phyloP scores from a whole-genome alignment of 1,284 basidiomycete genomes.

The Trametes polyzona region DNA sequence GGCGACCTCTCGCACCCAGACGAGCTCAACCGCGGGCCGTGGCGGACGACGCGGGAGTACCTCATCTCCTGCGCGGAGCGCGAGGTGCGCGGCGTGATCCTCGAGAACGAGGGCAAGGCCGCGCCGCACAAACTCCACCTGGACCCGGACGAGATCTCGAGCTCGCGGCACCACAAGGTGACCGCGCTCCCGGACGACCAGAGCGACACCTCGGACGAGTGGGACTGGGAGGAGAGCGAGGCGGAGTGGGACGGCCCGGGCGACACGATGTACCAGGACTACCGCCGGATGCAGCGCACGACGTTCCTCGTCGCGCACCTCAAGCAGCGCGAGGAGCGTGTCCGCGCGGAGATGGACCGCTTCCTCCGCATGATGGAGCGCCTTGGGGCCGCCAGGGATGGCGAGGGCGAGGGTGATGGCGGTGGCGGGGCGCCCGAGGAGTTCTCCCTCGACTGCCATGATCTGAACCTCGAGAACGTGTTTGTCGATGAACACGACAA shows the following conservation, averaged over 20 bases:
- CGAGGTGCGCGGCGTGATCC: constrained; percentile 67
- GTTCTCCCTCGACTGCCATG: constrained; percentile 78
- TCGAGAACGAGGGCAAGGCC: constrained; percentile 74
- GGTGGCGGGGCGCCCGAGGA: constrained; percentile 48
- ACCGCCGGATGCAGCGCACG: constrained; percentile 73
- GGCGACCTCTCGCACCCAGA: constrained; percentile 69
- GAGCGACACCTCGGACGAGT: constrained; percentile 74
- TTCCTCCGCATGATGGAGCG: constrained; percentile 70
- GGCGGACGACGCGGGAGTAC: constrained; percentile 61
- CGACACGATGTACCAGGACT: constrained; percentile 76
- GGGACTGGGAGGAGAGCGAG: constrained; percentile 74
- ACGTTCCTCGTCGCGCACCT: constrained; percentile 77
- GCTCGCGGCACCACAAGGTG: constrained; percentile 69
- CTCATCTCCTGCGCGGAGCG: constrained; percentile 64
- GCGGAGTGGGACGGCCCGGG: constrained; percentile 76
- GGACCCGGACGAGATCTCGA: constrained; percentile 72
- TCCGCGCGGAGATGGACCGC: constrained; percentile 68
- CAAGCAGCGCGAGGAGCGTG: constrained; percentile 59
- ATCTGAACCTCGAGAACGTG: constrained; percentile 78
- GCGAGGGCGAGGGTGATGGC: constrained; percentile 30
- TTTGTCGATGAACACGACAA: constrained; percentile 74
- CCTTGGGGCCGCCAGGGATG: constrained; percentile 41
- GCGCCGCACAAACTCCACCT: constrained; percentile 76
- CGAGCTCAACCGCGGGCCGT: constrained; percentile 78
- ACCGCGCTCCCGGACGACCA: constrained; percentile 67